Conservation (phyloP, 768 basidiomycete genomes). For the Boletus vinaceobasis region DNA sequence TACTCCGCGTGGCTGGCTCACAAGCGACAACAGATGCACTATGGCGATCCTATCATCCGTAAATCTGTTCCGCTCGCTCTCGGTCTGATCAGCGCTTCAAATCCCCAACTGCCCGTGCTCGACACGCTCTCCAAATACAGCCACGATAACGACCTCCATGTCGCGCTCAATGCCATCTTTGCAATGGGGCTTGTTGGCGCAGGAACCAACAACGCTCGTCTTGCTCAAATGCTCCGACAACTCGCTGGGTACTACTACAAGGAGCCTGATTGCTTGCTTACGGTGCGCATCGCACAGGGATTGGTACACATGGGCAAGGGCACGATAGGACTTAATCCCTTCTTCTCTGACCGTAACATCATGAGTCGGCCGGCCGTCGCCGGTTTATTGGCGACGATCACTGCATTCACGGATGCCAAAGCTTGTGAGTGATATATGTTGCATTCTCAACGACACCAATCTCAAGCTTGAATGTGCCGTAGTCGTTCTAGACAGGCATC, state of each 20-base stretch:
- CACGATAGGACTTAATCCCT: conserved; percentile 94
- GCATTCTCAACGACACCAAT: not conserved
- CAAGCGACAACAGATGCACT: conserved; percentile 78
- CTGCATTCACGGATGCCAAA: conserved; percentile 93
- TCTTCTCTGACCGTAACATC: conserved; percentile 88
- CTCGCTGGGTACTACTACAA: conserved; percentile 98
- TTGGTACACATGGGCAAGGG: conserved; percentile 99
- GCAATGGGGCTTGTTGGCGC: conserved; percentile 99
- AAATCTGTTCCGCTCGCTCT: conserved; percentile 93
- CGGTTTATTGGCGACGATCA: conserved; percentile 81
- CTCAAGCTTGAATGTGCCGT: conserved; percentile 1
- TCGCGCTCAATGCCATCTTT: conserved; percentile 95
- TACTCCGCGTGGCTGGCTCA: conserved; percentile 11
- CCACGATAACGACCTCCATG: conserved; percentile 96
- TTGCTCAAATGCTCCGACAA: conserved; percentile 96
- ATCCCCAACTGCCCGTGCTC: conserved; percentile 90
- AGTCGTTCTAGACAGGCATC: conserved; percentile 94
- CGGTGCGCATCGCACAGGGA: conserved; percentile 93
- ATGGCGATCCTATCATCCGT: conserved; percentile 90
- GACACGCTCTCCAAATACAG: conserved; percentile 98
- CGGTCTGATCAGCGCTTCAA: conserved; percentile 91
- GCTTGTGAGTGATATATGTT: conserved; percentile 60
- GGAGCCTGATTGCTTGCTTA: conserved; percentile 94
- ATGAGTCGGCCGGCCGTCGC: conserved; percentile 89
- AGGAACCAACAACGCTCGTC: conserved; percentile 96